Percentiles rank a stretch among this genome's conserved stretches.
Evolutionary conservation across 2,329 filamentous ascomycete species (phyloP).

Genomic region (Curvularia sp.): DNA sequence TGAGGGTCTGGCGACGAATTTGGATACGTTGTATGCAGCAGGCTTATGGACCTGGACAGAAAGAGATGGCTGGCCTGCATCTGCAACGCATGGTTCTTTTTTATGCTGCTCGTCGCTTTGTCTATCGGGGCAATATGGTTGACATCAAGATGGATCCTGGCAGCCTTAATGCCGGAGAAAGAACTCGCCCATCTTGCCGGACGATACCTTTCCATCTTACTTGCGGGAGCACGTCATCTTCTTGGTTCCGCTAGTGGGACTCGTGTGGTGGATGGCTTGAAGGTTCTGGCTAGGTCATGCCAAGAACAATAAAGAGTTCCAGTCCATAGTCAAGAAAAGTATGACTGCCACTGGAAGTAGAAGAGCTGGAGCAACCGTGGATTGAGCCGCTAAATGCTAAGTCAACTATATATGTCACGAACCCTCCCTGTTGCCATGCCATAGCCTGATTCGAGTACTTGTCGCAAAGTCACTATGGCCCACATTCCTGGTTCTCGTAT

Average conservation of each 20-base stretch:
- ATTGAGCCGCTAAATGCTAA: not conserved
- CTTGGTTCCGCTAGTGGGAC: not conserved
- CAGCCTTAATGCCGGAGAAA: too few relatives aligned
- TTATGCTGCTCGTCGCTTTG: too few relatives aligned
- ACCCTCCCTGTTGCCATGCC: not conserved
- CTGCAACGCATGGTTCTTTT: too few relatives aligned
- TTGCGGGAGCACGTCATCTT: too few relatives aligned
- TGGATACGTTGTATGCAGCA: too few relatives aligned
- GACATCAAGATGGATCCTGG: too few relatives aligned
- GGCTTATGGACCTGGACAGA: too few relatives aligned
- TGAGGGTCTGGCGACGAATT: too few relatives aligned
- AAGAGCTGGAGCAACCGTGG: not conserved
- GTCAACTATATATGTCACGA: not conserved
- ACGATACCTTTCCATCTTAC: too few relatives aligned
- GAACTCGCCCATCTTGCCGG: too few relatives aligned
- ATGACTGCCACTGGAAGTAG: not conserved
- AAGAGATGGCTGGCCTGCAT: too few relatives aligned
- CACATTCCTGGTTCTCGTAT: not conserved
- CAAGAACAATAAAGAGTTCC: not conserved
- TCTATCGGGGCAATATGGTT: too few relatives aligned
- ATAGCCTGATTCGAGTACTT: not conserved
- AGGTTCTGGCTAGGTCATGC: not conserved
- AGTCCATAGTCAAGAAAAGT: not conserved
- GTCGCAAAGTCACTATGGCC: not conserved
- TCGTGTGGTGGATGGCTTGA: not conserved